Conservation (phyloP, 2,329 filamentous ascomycete species). For the Sporothrix pseudoabietina region DNA sequence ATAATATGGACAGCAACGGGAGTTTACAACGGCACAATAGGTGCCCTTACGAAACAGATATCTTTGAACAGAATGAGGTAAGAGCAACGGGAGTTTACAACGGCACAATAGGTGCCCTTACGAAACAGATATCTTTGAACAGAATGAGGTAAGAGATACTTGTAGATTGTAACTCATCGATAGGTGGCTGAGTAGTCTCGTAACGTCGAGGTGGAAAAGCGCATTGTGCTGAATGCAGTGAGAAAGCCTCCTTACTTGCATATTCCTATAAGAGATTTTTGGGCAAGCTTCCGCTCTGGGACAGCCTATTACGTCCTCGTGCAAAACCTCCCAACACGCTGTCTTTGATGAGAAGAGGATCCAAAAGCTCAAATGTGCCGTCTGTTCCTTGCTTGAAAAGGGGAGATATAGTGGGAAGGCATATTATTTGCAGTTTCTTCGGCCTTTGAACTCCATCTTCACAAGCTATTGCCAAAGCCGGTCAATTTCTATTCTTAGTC, state of each 20-base stretch:
- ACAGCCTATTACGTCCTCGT: background rate
- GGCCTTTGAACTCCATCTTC: background rate
- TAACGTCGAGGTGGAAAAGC: background rate
- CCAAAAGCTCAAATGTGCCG: background rate
- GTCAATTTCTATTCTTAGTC: background rate
- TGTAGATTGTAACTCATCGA: background rate
- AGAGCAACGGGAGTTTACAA: background rate
- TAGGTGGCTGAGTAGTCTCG: too few relatives aligned
- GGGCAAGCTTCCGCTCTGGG: background rate
- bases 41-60: background rate
- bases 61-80: background rate
- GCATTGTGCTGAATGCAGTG: background rate
- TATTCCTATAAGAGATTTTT: background rate
- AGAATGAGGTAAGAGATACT: background rate
- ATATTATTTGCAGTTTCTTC: background rate
- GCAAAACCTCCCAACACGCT: too few relatives aligned
- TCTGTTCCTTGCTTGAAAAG: background rate
- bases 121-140: background rate
- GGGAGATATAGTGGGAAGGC: background rate
- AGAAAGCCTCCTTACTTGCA: background rate
- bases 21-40: background rate
- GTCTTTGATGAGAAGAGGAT: too few relatives aligned
- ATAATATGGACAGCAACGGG: background rate
- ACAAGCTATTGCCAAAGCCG: background rate
- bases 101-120: background rate